Percentiles rank a stretch among this genome's conserved stretches.
Conservation (phyloP, 2,329 filamentous ascomycete genomes). For the Colletotrichum spinosum region DNA sequence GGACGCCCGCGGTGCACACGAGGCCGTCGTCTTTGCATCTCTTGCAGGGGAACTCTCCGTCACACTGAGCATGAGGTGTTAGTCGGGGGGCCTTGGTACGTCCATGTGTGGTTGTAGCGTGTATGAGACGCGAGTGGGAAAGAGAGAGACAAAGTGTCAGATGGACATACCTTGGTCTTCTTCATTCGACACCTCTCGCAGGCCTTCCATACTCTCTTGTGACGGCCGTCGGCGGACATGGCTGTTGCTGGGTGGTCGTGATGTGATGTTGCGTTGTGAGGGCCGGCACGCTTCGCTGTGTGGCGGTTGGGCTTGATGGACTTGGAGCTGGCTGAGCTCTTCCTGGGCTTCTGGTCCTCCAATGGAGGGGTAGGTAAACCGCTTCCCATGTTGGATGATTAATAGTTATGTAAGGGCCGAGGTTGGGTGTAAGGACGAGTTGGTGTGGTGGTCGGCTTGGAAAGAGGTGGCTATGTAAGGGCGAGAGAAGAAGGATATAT, state of each 20-base stretch:
- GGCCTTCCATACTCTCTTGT: constrained; percentile 76
- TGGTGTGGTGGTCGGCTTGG: background rate
- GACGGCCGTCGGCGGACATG: constrained; percentile 61
- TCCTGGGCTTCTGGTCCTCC: constrained; percentile 59
- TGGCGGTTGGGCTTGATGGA: constrained; percentile 63
- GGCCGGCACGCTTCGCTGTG: constrained; percentile 62
- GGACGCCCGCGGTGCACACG: constrained; percentile 71
- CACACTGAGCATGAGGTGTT: constrained; percentile 58
- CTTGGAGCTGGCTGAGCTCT: constrained; percentile 56
- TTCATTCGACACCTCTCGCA: constrained; percentile 76
- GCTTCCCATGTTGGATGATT: constrained; percentile 57
- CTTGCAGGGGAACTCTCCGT: constrained; percentile 75
- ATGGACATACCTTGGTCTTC: constrained; percentile 70
- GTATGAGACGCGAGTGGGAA: too few species aligned
- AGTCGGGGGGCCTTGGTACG: background rate
- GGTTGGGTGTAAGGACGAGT: constrained; percentile 1
- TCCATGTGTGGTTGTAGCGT: background rate
- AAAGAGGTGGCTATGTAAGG: constrained; percentile 2
- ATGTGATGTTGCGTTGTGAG: constrained; percentile 51
- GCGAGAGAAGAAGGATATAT: too few species aligned
- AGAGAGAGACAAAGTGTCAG: background rate
- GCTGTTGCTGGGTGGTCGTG: constrained; percentile 51
- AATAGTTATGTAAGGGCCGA: constrained; percentile 4
- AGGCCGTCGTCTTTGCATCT: constrained; percentile 74
- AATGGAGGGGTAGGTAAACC: constrained; percentile 65